Conservation (phyloP, 306 rosid species). For the Quercus variabilis region DNA sequence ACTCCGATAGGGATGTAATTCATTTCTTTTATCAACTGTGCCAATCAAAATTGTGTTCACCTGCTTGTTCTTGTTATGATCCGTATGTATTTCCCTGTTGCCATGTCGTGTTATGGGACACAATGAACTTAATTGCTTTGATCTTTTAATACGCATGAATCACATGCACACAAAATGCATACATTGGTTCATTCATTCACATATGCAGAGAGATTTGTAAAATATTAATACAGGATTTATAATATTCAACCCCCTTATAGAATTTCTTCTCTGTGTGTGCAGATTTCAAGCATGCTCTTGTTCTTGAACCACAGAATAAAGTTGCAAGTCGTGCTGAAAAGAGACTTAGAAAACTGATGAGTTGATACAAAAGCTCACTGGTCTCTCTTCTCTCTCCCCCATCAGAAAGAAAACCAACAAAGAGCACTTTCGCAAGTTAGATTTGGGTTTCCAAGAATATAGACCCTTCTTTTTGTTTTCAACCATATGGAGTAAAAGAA, state of each 20-base stretch:
- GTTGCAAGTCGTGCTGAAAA: conserved; percentile 56
- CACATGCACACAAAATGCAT: neutral
- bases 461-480: neutral
- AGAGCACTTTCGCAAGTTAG: neutral
- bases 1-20: neutral
- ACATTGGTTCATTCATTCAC: neutral
- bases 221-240: neutral
- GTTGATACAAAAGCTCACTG: conserved; percentile 23
- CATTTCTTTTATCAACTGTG: neutral
- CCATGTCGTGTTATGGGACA: neutral
- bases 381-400: neutral
- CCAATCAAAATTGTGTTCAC: neutral
- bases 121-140: too few species aligned
- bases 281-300: conserved; percentile 84
- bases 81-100: neutral
- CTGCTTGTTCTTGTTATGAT: neutral
- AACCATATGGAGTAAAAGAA: neutral
- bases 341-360: conserved; percentile 53
- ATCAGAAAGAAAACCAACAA: conserved; percentile 4
- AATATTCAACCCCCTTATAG: neutral
- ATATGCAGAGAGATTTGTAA: neutral
- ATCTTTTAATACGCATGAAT: neutral
- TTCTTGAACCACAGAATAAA: conserved; percentile 86
- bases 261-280: conserved; percentile 22
- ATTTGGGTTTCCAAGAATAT: neutral